Evolutionary conservation across 1,284 basidiomycete genomes (phyloP).

Genomic region (Pseudozyma flocculosa): DNA sequence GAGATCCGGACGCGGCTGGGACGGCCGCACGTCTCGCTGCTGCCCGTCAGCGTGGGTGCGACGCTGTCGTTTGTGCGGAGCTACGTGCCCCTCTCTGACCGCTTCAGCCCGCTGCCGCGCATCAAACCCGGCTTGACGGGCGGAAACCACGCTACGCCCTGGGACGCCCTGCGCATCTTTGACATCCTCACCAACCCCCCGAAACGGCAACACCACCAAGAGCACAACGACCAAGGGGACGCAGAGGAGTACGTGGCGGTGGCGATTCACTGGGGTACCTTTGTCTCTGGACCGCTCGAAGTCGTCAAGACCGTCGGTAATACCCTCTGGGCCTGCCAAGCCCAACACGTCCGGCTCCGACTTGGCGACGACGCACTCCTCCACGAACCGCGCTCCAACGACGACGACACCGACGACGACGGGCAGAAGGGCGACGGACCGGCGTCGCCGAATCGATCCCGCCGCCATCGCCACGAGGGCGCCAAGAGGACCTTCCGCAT

Average conservation of each 20-base stretch:
- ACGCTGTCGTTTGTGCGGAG: slow-evolving; percentile 50
- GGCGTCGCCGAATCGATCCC: too few relatives aligned
- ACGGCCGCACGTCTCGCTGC: slow-evolving; percentile 39
- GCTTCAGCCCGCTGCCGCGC: slow-evolving; percentile 41
- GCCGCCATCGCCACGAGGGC: too few relatives aligned
- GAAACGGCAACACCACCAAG: too few relatives aligned
- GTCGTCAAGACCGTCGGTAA: slow-evolving; percentile 31
- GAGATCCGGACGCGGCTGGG: slow-evolving; percentile 39
- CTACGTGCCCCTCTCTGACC: slow-evolving; percentile 42
- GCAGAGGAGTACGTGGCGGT: slow-evolving; percentile 8
- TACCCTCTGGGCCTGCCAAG: slow-evolving; percentile 22
- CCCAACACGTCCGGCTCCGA: slow-evolving; percentile 9
- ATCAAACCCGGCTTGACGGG: slow-evolving; percentile 42
- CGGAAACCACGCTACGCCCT: slow-evolving; percentile 51
- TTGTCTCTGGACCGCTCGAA: slow-evolving; percentile 25
- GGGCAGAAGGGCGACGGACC: too few relatives aligned
- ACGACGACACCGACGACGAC: too few relatives aligned
- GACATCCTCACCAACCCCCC: slow-evolving; percentile 29
- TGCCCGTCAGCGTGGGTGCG: slow-evolving; percentile 54
- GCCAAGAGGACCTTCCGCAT: too few relatives aligned
- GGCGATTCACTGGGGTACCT: slow-evolving; percentile 37
- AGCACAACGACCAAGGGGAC: neutral
- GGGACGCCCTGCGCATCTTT: slow-evolving; percentile 45
- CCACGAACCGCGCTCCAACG: too few relatives aligned
- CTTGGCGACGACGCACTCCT: slow-evolving; percentile 5